A percentile compares a stretch with the other conserved stretches of the same genome.
Conservation (phyloP, 768 basidiomycete genomes). For the Cystofilobasidium capitatum region DNA sequence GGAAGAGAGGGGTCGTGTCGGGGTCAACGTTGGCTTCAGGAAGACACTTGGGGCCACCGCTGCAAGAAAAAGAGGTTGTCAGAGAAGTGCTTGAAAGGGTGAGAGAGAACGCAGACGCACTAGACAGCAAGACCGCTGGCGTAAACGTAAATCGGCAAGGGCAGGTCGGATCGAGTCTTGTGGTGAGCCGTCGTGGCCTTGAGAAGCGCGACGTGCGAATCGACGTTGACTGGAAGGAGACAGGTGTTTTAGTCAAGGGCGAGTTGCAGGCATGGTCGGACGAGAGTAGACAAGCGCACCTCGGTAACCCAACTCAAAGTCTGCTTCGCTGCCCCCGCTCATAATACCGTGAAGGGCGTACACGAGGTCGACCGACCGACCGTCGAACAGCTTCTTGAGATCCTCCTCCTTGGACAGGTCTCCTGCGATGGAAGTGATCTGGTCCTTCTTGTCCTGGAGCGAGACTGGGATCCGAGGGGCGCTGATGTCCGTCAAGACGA, state of each 20-base stretch:
- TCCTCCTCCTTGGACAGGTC: conserved; percentile 28
- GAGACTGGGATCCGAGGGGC: conserved; percentile 36
- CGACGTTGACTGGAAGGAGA: conserved; percentile 35
- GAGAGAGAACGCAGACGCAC: too few relatives aligned
- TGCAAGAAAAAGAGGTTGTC: not conserved
- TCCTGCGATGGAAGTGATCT: conserved; percentile 26
- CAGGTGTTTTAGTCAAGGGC: not conserved
- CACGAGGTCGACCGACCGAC: conserved; percentile 25
- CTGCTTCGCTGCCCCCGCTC: conserved; percentile 54
- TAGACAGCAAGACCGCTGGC: conserved; percentile 38
- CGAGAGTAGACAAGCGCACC: not conserved
- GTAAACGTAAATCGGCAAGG: conserved; percentile 37
- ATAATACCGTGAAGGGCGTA: conserved; percentile 45
- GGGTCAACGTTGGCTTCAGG: conserved; percentile 36
- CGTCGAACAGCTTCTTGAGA: conserved; percentile 24
- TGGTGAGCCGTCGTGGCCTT: conserved; percentile 33
- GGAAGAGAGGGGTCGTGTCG: conserved; percentile 36
- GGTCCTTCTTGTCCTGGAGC: conserved; percentile 12
- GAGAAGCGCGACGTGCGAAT: conserved; percentile 37
- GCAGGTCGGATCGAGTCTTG: conserved; percentile 23
- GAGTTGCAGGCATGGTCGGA: not conserved
- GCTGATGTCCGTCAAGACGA: conserved; percentile 38
- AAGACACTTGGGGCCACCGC: conserved; percentile 35
- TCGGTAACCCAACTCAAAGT: conserved; percentile 49
- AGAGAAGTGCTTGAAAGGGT: not conserved